Percentiles rank a stretch among this genome's conserved stretches.
Evolutionary conservation across 129 eudicot genomes (phyloP).

Genomic region (Flaveria trinervia): DNA sequence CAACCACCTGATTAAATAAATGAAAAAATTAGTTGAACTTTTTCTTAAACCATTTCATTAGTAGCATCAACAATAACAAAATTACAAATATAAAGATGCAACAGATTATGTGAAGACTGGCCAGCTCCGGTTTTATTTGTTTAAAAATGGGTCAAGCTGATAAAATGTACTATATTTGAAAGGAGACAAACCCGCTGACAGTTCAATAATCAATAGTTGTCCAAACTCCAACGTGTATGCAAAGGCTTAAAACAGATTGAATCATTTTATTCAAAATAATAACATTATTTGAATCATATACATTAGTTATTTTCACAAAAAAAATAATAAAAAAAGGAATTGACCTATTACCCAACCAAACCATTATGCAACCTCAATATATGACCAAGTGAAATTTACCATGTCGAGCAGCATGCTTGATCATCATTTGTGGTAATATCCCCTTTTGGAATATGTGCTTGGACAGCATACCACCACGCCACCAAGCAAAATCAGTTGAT

Average conservation of each 20-base stretch:
- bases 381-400: conserved; percentile 42
- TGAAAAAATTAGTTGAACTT: neutral
- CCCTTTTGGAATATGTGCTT: conserved; percentile 72
- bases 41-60: neutral
- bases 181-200: neutral
- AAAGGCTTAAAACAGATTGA: neutral
- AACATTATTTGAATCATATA: neutral
- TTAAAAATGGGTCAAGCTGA: neutral
- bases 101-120: neutral
- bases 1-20: conserved; percentile 62
- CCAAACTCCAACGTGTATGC: neutral
- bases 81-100: neutral
- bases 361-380: neutral
- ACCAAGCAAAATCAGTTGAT: conserved; percentile 63
- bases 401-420: conserved; percentile 72
- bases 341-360: neutral
- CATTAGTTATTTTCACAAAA: neutral
- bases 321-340: neutral
- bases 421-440: conserved; percentile 50
- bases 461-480: conserved; percentile 85
- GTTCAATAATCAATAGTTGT: neutral
- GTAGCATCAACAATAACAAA: conserved; percentile 2
- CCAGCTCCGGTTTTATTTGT: neutral
- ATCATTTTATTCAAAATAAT: neutral
- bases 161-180: neutral